Base-by-base conservation (phyloP, 2,329 filamentous ascomycete species). In the Aspergillus flavus region DNA sequence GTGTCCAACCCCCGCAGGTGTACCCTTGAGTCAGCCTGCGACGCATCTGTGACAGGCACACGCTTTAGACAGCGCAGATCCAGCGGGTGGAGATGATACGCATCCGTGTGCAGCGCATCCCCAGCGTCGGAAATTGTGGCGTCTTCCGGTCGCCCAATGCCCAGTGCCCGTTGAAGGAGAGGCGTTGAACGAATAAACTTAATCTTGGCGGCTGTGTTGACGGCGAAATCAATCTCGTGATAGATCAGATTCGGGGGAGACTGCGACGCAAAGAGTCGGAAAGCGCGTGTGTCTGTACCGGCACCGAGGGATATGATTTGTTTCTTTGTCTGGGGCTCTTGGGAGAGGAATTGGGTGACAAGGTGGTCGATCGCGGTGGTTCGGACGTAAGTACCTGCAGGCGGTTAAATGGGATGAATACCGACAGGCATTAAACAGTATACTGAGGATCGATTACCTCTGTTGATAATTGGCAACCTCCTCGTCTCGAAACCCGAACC, bases 271-370 rank as follows among this genome's bases (percentile, higher is more conserved):
- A 91, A 84, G 1, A 97, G 80, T 23, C 92, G 89, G 73, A 97
- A 93, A 64, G 89, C 90, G 19, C 95, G 87, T 7, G 95, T 98
- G 75, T 99, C 95, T 12, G 94, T 97, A 28, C 95, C 95, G 19
- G 95, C 94, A 34, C 95, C 95, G 0, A 99, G 85, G 0, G 94
- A 97, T 64, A 99, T 85, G 64, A 99, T 93, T 75, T 99, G 95
- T 75, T 80, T 79, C 64, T 70, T 68, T 53, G 62, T 14, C 30
- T 48, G 73, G 65, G 69, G 62, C 39, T 68, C 67, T 4, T 69
- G 71, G 43, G 80, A 75, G 14, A 98, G 82, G 72, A 98, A 98
- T 9, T 81, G 82, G 58, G 86, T 76, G 46, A 98, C 87, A 0
- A 99, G 86, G 14, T 79, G 82, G 78, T 99, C 93, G 66, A 99